Evolutionary conservation across 768 basidiomycete genomes (phyloP).

Genomic region (Neoboletus subvelutipes): DNA sequence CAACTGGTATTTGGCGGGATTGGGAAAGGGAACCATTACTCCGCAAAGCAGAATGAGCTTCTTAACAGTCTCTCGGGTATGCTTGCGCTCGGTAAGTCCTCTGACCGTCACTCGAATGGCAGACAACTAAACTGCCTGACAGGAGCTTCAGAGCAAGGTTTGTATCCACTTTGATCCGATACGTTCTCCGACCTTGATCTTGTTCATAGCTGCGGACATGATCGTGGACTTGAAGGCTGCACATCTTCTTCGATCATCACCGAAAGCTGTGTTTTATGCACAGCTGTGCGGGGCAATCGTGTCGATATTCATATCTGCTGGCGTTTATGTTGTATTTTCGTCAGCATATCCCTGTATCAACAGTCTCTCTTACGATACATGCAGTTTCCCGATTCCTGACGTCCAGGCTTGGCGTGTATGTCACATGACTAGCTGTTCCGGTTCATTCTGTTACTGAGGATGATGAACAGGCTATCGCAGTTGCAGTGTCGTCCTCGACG

Average conservation of each 20-base stretch:
- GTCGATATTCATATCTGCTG: constrained; percentile 4
- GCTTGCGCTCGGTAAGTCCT: not conserved
- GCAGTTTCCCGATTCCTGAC: constrained; percentile 7
- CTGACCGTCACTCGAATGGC: not conserved
- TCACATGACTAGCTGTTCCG: too few relatives aligned
- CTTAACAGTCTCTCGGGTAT: not conserved
- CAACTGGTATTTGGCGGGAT: not conserved
- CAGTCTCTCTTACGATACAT: not conserved
- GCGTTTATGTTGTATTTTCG: constrained; percentile 1
- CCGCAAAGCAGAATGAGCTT: not conserved
- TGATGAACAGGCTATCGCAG: not conserved
- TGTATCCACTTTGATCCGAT: not conserved
- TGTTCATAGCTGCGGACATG: not conserved
- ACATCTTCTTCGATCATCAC: constrained; percentile 3
- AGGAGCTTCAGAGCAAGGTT: constrained; percentile 2
- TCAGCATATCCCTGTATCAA: constrained; percentile 1
- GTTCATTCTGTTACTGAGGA: not conserved
- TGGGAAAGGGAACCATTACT: not conserved
- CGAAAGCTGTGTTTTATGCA: not conserved
- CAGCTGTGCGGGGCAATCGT: not conserved
- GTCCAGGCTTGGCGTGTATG: constrained; percentile 3
- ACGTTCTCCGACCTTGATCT: not conserved
- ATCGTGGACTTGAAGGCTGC: not conserved
- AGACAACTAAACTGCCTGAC: not conserved
- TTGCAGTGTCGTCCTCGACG: not conserved